Base-by-base conservation (phyloP, 2,329 filamentous ascomycete genomes). In the Magnaporthiopsis poae region DNA sequence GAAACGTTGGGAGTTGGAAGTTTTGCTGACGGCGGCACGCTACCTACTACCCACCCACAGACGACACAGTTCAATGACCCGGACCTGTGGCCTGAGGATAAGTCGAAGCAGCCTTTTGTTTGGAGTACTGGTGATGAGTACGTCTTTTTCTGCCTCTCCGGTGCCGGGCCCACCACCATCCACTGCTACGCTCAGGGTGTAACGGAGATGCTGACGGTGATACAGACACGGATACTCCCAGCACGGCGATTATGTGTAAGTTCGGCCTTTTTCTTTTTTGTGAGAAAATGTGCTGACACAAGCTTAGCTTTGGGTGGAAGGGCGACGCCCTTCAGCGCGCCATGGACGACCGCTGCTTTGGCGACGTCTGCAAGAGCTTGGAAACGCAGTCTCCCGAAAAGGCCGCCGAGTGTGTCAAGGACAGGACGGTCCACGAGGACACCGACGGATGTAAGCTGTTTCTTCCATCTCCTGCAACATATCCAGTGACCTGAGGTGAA, bases 1-100 rank as follows among this genome's bases (percentile, higher is more conserved):
- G 31, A 61, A 61, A 61, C 27, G 5, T 35, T 35, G 35, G 35
- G 27, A 35, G 35, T 11, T 36, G 35, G 35, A 35, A 39, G 21
- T 63, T n/a, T 35, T 39, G 33, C 62, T 63, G 21, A 52, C 62
- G 35, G 62, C 18, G 7, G 35, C 31, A 25, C n/a, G 33, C 27
- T 35, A 36, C 12, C 35, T 9, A 5, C 35, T 36, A 31, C 27
- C 27, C 27, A 61, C 11, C 15, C 1, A 66, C 60, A 66, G 65
- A 79, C 74, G 11, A 71, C 72, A 3, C 71, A 72, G 2, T 75
- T 75, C 68, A 76, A 75, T 69, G 71, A 75, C 70, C 33, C 71
- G 70, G 69, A 70, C 56, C 73, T 71, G 67, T 72, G 77, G 77
- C 73, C 72, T 13, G 73, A 74, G 46, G 74, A 77, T 70, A 75